Evolutionary conservation across 2,329 filamentous ascomycete genomes (phyloP).

Genomic region (Scortechinia acanthostroma): DNA sequence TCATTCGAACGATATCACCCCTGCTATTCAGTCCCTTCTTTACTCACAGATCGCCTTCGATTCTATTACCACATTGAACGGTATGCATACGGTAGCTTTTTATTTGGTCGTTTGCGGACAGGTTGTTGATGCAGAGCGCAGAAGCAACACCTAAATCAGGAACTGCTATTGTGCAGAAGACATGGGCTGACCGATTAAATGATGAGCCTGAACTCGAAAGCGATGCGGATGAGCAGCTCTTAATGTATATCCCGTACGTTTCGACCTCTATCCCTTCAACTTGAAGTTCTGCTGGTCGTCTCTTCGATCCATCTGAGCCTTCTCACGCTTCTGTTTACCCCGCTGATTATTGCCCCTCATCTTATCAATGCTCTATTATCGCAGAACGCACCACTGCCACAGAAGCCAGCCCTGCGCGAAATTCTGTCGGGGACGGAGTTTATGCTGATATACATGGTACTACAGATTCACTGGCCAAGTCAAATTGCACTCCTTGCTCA

Average conservation of each 20-base stretch:
- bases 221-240: slow-evolving; percentile 1
- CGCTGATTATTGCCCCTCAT: slow-evolving; percentile 2
- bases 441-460: too few species aligned
- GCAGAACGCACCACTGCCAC: too few species aligned
- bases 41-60: background rate
- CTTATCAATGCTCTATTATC: background rate
- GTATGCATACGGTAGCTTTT: background rate
- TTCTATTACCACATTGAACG: slow-evolving; percentile 1
- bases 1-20: slow-evolving; percentile 2
- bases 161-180: background rate
- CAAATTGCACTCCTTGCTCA: background rate
- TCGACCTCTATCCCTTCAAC: too few species aligned
- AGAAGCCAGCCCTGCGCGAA: too few species aligned
- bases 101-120: background rate
- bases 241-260: slow-evolving; percentile 1
- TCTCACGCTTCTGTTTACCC: too few species aligned
- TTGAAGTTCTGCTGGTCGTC: too few species aligned
- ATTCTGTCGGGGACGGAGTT: too few species aligned
- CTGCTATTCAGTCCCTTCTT: slow-evolving; percentile 1
- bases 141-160: background rate
- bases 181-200: background rate
- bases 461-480: slow-evolving; percentile 1
- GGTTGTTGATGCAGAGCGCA: background rate
- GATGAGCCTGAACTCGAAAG: background rate
- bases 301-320: too few species aligned